Base-by-base conservation (phyloP, 192 early-diverging fungal species). In the Glomus cerebriforme region DNA sequence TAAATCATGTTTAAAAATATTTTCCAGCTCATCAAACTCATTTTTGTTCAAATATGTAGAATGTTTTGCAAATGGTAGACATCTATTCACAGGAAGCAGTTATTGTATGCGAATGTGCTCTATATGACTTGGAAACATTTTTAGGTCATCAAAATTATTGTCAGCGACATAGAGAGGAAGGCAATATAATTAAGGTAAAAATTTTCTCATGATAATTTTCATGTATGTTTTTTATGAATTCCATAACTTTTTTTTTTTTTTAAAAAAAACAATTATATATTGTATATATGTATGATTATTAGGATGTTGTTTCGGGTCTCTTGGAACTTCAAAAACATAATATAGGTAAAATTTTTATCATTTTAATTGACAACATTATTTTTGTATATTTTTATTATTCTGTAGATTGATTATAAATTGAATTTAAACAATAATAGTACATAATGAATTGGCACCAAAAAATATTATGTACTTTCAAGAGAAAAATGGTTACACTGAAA, bases 381-480 rank as follows among this genome's bases (percentile, higher is more conserved):
- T 26, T 27, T 1, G 3, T 63, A 13, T 63, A 5, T 63, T 10
- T 43, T 43, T 12, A 43, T 43, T n/a, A n/a, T n/a, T n/a, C 3
- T 59, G n/a, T 3, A 22, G n/a, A 22, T 8, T 8, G 10, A 8
- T 59, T 59, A n/a, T n/a, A 22, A n/a, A n/a, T n/a, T n/a, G n/a
- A 22, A 22, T 59, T n/a, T n/a, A n/a, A n/a, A n/a, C n/a, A n/a
- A n/a, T n/a, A 59, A 29, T 45, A 70, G 68, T 70, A 7, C 35
- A 70, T 70, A 34, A 5, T 31, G 24, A 70, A 12, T 70, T 70
- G 13, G 1, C 68, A 37, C 68, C 35, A 19, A 45, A 45, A 70
- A 45, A 43, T 37, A 70, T 70, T 45, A 70, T 70, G 68, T 39
- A 43, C 10, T 70, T 70, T 45, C 17, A 35, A 24, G n/a, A 70